phyloP scores from a whole-genome alignment of 441 rosid genomes.

The Brassica balearica region DNA sequence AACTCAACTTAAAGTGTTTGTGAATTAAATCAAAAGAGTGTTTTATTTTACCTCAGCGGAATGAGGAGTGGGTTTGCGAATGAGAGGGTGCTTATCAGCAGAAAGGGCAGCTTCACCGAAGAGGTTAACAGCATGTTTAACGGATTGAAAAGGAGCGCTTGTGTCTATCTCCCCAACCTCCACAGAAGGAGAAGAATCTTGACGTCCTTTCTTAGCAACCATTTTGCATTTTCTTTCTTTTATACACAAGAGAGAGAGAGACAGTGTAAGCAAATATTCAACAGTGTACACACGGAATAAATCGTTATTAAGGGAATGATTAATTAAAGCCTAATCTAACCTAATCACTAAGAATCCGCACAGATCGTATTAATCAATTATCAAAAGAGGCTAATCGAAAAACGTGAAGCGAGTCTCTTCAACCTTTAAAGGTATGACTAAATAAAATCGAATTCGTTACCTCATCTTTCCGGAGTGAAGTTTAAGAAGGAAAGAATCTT shows the following conservation, averaged over 20 bases:
- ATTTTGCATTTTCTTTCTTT: conserved; percentile 40
- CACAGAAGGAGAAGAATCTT: conserved; percentile 48
- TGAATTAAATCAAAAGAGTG: background rate
- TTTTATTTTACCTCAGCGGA: conserved; percentile 74
- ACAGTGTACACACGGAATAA: conserved; percentile 16
- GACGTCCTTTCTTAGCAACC: conserved; percentile 79
- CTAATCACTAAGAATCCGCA: background rate
- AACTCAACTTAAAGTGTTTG: background rate
- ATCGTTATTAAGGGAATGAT: background rate
- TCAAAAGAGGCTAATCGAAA: conserved; percentile 7
- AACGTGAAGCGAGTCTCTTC: background rate
- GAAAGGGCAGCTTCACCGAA: conserved; percentile 95
- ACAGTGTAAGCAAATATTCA: conserved; percentile 23
- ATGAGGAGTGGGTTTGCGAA: conserved; percentile 68
- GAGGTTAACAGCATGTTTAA: conserved; percentile 88
- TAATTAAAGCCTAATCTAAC: conserved; percentile 7
- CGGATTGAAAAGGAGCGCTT: conserved; percentile 95
- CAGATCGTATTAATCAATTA: conserved; percentile 22
- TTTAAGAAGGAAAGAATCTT: no score
- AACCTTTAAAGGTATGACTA: conserved; percentile 8
- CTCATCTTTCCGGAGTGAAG: background rate
- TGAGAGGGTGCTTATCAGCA: conserved; percentile 65
- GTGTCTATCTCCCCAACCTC: conserved; percentile 76
- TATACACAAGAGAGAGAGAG: conserved; percentile 3
- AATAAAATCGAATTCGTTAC: conserved; percentile 10